A percentile compares a stretch with the other conserved stretches of the same genome.
These are phyloP conservation scores for Saitozyma podzolica DNA, from an alignment of 768 basidiomycete genomes.

Conservation along the genomic window DNA sequence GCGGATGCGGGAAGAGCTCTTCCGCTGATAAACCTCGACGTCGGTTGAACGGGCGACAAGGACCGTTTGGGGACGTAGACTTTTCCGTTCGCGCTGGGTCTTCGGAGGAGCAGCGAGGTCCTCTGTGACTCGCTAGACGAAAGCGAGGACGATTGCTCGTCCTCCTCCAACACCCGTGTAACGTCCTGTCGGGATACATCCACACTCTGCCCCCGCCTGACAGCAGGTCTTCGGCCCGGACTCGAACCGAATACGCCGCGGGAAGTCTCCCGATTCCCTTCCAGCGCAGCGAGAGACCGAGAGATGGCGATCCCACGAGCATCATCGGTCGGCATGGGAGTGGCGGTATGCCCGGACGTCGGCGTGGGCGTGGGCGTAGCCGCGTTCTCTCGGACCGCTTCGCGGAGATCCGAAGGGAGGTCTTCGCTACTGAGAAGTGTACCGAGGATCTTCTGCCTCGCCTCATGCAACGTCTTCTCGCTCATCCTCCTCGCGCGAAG, in stretches of 20 bases:
- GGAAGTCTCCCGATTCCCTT: conserved; percentile 18
- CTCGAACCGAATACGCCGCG: conserved; percentile 1
- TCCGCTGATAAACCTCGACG: no score
- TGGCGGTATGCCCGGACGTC: no score
- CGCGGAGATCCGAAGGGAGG: conserved; percentile 23
- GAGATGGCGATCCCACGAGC: conserved; percentile 21
- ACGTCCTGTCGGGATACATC: conserved; percentile 7
- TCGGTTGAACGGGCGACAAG: conserved; percentile 15
- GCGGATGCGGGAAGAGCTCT: no score
- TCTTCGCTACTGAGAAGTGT: conserved; percentile 36
- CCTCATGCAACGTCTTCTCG: conserved; percentile 36
- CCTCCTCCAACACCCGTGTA: conserved; percentile 23
- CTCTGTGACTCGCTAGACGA: background rate
- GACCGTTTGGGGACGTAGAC: conserved; percentile 36
- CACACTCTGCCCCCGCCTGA: no score
- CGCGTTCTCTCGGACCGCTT: background rate
- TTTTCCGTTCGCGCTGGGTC: conserved; percentile 35
- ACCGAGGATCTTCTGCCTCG: conserved; percentile 35
- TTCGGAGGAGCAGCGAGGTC: conserved; percentile 13
- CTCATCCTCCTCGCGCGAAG: conserved; percentile 28
- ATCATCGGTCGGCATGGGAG: no score
- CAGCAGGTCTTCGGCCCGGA: no score
- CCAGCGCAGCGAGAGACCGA: conserved; percentile 36
- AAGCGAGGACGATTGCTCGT: conserved; percentile 12
- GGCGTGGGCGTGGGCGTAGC: no score